phyloP scores from a whole-genome alignment of 345 rosid genomes.

The Hirschfeldia incana region DNA sequence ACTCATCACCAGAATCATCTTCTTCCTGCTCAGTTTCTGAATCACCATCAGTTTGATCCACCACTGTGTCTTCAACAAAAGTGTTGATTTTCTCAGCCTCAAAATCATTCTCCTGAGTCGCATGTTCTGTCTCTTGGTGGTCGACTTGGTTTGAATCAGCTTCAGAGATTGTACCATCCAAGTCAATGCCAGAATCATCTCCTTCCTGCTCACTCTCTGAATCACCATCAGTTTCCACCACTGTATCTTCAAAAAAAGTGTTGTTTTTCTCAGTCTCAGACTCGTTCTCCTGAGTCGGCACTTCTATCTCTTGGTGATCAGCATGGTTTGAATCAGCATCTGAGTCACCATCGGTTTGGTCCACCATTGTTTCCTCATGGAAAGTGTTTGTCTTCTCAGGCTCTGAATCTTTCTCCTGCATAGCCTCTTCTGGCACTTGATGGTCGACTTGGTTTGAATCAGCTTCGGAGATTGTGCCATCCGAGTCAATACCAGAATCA shows the following conservation, averaged over 20 bases:
- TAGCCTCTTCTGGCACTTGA: background rate
- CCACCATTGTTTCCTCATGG: background rate
- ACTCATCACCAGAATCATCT: conserved; percentile 10
- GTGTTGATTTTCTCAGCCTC: conserved; percentile 5
- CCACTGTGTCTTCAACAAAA: background rate
- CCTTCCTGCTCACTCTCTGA: conserved; percentile 19
- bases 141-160: conserved; percentile 32
- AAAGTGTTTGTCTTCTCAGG: conserved; percentile 7
- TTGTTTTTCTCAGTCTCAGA: background rate
- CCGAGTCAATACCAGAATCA: conserved; percentile 14
- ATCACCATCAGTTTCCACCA: conserved; percentile 6
- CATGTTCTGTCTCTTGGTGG: background rate
- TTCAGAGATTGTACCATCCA: conserved; percentile 24
- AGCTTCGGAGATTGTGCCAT: conserved; percentile 24
- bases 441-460: conserved; percentile 25
- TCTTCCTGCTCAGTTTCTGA: conserved; percentile 18
- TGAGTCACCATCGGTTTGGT: conserved; percentile 12
- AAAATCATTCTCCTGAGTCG: background rate
- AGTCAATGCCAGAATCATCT: conserved; percentile 8
- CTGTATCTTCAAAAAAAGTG: background rate
- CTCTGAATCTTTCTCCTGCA: background rate
- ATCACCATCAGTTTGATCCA: conserved; percentile 1
- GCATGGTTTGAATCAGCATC: conserved; percentile 29
- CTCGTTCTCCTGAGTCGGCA: background rate
- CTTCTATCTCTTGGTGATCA: background rate